These are phyloP conservation scores for Fagopyrum homotropicum DNA, from an alignment of 148 eudicot genomes.

Conservation along the genomic window DNA sequence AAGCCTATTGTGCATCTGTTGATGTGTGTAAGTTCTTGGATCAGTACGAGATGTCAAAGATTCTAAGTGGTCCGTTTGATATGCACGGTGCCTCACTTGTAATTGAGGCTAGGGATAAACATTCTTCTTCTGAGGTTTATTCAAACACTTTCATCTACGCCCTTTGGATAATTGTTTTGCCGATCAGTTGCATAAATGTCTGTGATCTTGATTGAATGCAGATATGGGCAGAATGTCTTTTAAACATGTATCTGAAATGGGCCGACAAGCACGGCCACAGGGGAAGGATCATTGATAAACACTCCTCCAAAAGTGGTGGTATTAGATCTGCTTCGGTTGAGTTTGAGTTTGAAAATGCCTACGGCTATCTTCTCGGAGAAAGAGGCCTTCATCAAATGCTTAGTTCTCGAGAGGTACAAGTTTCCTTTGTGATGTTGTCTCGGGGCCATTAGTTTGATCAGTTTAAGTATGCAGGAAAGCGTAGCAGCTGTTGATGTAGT, in stretches of 20 bases:
- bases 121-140: slow-evolving; percentile 54
- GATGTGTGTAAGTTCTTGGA: slow-evolving; percentile 69
- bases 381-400: slow-evolving; percentile 69
- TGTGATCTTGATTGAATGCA: slow-evolving; percentile 22
- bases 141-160: neutral
- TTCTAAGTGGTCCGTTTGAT: slow-evolving; percentile 65
- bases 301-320: slow-evolving; percentile 41
- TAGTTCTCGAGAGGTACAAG: slow-evolving; percentile 16
- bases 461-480: slow-evolving; percentile 38
- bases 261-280: slow-evolving; percentile 58
- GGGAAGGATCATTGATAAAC: slow-evolving; percentile 65
- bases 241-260: slow-evolving; percentile 75
- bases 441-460: neutral
- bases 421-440: neutral
- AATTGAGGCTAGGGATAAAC: slow-evolving; percentile 50
- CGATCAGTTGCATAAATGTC: neutral
- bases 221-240: slow-evolving; percentile 72
- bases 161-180: neutral
- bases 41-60: slow-evolving; percentile 78
- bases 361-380: slow-evolving; percentile 79
- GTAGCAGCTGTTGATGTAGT: slow-evolving; percentile 67
- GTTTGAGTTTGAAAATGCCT: slow-evolving; percentile 67
- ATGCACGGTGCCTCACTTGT: slow-evolving; percentile 75
- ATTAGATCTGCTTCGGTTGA: slow-evolving; percentile 61
- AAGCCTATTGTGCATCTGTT: slow-evolving; percentile 63